Evolutionary conservation across 306 rosid genomes (phyloP), one percentile per base, ranked within the genome.

Genomic region (Neltuma alba): DNA sequence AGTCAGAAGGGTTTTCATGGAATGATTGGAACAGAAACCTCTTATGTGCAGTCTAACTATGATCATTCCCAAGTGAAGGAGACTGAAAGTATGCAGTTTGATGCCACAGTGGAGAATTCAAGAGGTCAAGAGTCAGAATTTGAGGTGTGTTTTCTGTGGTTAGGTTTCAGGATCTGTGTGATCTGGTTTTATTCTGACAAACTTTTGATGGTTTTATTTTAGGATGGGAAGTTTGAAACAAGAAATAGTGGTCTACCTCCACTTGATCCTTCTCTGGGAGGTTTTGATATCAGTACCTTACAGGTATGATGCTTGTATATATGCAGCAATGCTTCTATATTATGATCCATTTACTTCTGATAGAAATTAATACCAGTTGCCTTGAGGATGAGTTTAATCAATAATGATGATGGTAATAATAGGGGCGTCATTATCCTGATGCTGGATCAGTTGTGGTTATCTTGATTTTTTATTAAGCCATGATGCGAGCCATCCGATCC

Each of bases 21-120:
- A 80, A 80, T 83, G 65, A 68, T 84, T 57, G 89, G 77, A 70
- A 78, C 85, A 31, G 79, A 64, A 69, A 6, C 81, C 7, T 65
- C 71, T 21, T 76, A 47, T 85, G 45, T 55, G 62, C 78, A 47
- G 23, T 67, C 93, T 76, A 84, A 81, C 57, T 86, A 83, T 78
- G 79, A 72, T 82, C 83, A 84, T 52, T 77, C 88, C n/a, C 85
- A 79, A 71, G 54, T 67, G 72, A 87, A 83, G 47, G 89, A 75
- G 55, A 85, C 78, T 42, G 91, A 80, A 80, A 86, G 85, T 78
- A 72, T 84, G 83, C 93, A 83, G 82, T 79, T 91, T 86, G 87
- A 81, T 82, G 88, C 79, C 18, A 45, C 80, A 61, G 62, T 69
- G 82, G 89, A 78, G 76, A 83, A 79, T 80, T 67, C 75, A 47